Percentiles rank a stretch among this genome's conserved stretches.
Evolutionary conservation across 306 rosid genomes (phyloP).

Genomic region (Casuarina glauca): DNA sequence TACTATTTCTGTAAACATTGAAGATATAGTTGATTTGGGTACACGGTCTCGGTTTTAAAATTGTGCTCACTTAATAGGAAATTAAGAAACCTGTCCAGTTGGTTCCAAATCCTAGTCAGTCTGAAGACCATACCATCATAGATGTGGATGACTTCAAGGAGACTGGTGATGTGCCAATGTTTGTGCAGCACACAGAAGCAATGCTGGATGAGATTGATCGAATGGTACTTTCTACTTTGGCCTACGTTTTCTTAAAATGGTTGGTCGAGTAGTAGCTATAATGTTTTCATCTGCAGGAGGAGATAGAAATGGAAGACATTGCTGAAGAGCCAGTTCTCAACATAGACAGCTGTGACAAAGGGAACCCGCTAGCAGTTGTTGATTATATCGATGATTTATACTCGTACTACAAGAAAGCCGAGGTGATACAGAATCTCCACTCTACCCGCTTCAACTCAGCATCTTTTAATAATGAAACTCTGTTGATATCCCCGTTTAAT

Average conservation of each 20-base stretch:
- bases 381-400: conserved; percentile 53
- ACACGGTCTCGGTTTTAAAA: not conserved
- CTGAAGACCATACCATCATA: conserved; percentile 31
- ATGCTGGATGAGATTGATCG: conserved; percentile 54
- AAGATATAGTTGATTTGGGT: not conserved
- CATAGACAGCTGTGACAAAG: conserved; percentile 40
- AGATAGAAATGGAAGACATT: conserved; percentile 54
- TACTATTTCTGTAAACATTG: not conserved
- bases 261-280: not conserved
- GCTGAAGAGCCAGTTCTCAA: conserved; percentile 41
- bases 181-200: conserved; percentile 63
- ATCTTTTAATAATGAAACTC: not conserved
- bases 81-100: conserved; percentile 20
- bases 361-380: conserved; percentile 45
- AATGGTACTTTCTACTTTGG: conserved; percentile 35
- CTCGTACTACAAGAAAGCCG: conserved; percentile 44
- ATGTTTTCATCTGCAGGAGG: conserved; percentile 28
- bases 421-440: conserved; percentile 31
- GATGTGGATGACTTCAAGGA: conserved; percentile 41
- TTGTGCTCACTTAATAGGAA: conserved; percentile 26
- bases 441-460: not conserved
- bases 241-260: not conserved
- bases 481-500: not conserved
- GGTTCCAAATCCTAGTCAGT: conserved; percentile 27
- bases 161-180: conserved; percentile 48